Evolutionary conservation across 139 green algal genomes (phyloP).

Genomic region (Coelastrella sp.): DNA sequence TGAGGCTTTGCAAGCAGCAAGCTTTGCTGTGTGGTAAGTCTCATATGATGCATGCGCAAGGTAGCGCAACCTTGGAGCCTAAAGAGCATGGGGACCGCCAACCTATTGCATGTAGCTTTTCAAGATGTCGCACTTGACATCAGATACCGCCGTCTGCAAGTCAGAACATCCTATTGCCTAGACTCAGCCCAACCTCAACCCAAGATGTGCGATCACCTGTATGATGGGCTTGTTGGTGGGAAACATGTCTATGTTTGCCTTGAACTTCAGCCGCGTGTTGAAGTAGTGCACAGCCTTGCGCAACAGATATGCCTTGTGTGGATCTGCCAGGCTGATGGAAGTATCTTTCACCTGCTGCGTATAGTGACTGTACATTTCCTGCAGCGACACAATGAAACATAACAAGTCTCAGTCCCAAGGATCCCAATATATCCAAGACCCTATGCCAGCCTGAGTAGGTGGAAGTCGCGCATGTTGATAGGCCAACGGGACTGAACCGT

Average conservation of each 20-base stretch:
- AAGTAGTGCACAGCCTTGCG: slow-evolving; percentile 61
- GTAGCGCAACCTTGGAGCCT: no score
- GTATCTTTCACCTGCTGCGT: slow-evolving; percentile 52
- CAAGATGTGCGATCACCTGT: background rate
- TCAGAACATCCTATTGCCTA: no score
- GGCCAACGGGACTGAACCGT: background rate
- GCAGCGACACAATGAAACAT: background rate
- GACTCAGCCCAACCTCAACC: background rate
- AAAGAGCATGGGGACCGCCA: no score
- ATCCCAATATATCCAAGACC: no score
- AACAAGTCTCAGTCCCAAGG: no score
- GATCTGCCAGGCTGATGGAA: slow-evolving; percentile 30
- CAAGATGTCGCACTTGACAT: no score
- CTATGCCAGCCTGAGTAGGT: no score
- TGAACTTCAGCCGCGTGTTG: slow-evolving; percentile 50
- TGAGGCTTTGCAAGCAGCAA: no score
- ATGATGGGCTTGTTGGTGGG: slow-evolving; percentile 44
- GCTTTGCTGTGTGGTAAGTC: no score
- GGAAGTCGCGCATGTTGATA: background rate
- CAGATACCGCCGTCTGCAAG: no score
- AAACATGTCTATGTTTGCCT: slow-evolving; percentile 21
- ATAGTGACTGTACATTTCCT: slow-evolving; percentile 51
- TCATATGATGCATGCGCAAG: no score
- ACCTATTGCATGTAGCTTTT: no score
- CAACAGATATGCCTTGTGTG: slow-evolving; percentile 56